phyloP scores from a whole-genome alignment of 176 grass and related monocot genomes.

The Oryza brachyantha region DNA sequence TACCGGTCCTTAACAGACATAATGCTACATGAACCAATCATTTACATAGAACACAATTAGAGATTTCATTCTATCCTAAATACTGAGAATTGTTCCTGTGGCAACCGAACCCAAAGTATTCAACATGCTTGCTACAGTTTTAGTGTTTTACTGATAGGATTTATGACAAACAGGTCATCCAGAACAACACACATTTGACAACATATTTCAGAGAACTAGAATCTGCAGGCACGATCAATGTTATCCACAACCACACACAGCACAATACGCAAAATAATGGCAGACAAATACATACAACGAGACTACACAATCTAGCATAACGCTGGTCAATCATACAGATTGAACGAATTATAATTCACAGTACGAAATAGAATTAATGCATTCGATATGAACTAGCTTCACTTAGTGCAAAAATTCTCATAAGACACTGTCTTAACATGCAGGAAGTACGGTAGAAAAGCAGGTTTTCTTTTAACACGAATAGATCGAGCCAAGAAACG shows the following conservation, averaged over 20 bases:
- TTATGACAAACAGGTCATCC: not conserved
- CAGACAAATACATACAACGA: not conserved
- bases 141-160: not conserved
- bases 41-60: too few relatives aligned
- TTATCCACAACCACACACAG: not conserved
- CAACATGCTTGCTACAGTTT: not conserved
- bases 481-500: constrained; percentile 4
- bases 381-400: constrained; percentile 29
- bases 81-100: too few relatives aligned
- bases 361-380: not conserved
- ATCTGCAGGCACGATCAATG: not conserved
- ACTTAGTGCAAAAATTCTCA: constrained; percentile 30
- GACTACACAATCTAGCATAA: not conserved
- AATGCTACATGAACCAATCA: not conserved
- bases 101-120: not conserved
- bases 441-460: constrained; percentile 5
- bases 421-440: not conserved
- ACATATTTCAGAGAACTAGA: not conserved
- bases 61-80: too few relatives aligned
- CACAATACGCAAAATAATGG: too few relatives aligned
- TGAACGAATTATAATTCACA: not conserved
- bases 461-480: constrained; percentile 37
- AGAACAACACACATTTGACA: not conserved
- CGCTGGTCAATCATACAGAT: not conserved
- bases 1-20: too few relatives aligned